Conservation (phyloP, 2,329 filamentous ascomycete species). For the Aaosphaeria pasadenensis region DNA sequence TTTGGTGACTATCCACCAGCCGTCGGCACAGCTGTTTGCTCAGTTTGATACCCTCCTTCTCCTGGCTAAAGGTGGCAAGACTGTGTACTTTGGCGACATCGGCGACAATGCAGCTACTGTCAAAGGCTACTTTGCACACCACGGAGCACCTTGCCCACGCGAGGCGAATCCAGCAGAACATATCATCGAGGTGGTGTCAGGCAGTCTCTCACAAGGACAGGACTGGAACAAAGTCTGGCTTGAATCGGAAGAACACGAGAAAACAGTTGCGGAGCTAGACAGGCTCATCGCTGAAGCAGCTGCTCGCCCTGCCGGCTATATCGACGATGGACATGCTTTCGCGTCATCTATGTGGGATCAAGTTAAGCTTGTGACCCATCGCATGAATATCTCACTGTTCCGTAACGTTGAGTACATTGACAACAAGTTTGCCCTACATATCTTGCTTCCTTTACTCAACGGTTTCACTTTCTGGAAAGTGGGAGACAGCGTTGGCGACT, state of each 20-base stretch:
- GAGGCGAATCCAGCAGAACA: conserved; percentile 61
- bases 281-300: conserved; percentile 36
- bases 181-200: conserved; percentile 74
- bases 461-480: conserved; percentile 25
- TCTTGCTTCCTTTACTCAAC: conserved; percentile 18
- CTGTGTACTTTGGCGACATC: conserved; percentile 79
- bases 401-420: conserved; percentile 23
- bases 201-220: conserved; percentile 8
- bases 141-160: conserved; percentile 54
- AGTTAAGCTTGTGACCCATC: conserved; percentile 16
- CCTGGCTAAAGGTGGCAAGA: conserved; percentile 69
- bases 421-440: conserved; percentile 21
- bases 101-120: conserved; percentile 67
- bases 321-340: conserved; percentile 39
- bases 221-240: conserved; percentile 41
- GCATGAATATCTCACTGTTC: conserved; percentile 19
- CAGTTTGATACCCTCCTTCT: conserved; percentile 78
- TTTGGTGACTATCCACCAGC: conserved; percentile 83
- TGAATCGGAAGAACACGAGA: conserved; percentile 30
- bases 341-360: conserved; percentile 21
- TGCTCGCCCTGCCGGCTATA: conserved; percentile 30
- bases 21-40: conserved; percentile 75
- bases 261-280: conserved; percentile 30
- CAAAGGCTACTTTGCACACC: conserved; percentile 48
- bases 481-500: conserved; percentile 30